Conservation (phyloP, 2,329 filamentous ascomycete genomes). For the Ramularia endophylla region DNA sequence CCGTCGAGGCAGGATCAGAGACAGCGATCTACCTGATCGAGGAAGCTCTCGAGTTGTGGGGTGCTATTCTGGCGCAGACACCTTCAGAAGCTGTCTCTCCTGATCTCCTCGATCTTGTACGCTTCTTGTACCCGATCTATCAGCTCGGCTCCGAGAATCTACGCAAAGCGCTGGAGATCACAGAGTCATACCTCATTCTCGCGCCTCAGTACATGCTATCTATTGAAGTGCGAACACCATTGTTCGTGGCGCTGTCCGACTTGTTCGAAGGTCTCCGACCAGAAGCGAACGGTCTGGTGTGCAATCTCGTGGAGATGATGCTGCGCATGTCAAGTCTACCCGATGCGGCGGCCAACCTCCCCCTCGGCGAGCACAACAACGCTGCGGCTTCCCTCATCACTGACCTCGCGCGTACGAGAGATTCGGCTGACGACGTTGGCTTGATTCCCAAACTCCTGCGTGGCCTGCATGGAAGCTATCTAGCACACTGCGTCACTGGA, state of each 20-base stretch:
- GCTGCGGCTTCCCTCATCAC: slow-evolving; percentile 13
- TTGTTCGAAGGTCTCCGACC: slow-evolving; percentile 41
- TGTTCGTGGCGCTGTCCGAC: slow-evolving; percentile 37
- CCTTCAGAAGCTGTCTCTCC: slow-evolving; percentile 35
- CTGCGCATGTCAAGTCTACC: slow-evolving; percentile 41
- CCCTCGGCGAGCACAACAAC: slow-evolving; percentile 11
- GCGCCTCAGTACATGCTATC: slow-evolving; percentile 42
- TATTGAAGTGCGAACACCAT: slow-evolving; percentile 32
- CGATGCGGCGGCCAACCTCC: slow-evolving; percentile 9
- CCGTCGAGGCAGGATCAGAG: slow-evolving; percentile 67
- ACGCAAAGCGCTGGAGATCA: slow-evolving; percentile 44
- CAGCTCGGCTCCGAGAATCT: slow-evolving; percentile 46
- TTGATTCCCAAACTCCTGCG: slow-evolving; percentile 50
- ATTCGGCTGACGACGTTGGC: slow-evolving; percentile 35
- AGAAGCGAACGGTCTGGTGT: slow-evolving; percentile 43
- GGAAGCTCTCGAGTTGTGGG: slow-evolving; percentile 87
- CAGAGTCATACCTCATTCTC: slow-evolving; percentile 44
- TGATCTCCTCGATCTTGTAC: slow-evolving; percentile 38
- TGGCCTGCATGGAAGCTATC: slow-evolving; percentile 44
- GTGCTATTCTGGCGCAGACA: slow-evolving; percentile 62
- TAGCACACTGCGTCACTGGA: slow-evolving; percentile 74
- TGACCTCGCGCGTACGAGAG: slow-evolving; percentile 10
- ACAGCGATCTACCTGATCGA: slow-evolving; percentile 79
- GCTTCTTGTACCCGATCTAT: slow-evolving; percentile 43
- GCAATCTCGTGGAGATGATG: slow-evolving; percentile 40